Conservation (phyloP, 2,329 filamentous ascomycete genomes). For the Phaeosphaeriaceae sp. region DNA sequence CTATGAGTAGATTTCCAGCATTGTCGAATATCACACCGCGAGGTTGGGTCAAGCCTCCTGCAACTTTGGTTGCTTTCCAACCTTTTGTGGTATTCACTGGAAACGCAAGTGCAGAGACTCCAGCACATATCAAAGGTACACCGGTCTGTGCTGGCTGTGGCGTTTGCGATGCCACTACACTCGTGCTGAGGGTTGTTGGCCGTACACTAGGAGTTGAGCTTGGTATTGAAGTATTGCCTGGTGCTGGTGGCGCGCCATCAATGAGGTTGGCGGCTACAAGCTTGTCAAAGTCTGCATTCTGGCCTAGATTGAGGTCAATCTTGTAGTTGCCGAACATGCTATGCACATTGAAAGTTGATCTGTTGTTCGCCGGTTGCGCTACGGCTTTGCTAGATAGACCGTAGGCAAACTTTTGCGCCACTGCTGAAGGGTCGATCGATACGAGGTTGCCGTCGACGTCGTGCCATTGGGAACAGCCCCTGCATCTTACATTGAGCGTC, state of each 20-base stretch:
- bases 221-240: constrained; percentile 13
- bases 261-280: constrained; percentile 33
- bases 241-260: constrained; percentile 18
- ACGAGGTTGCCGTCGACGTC: constrained; percentile 32
- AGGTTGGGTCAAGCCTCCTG: constrained; percentile 48
- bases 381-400: constrained; percentile 26
- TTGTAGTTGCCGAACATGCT: constrained; percentile 35
- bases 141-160: constrained; percentile 23
- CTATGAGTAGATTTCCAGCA: constrained; percentile 50
- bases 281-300: constrained; percentile 33
- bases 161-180: constrained; percentile 10
- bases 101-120: constrained; percentile 25
- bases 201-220: constrained; percentile 14
- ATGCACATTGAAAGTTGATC: constrained; percentile 41
- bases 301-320: constrained; percentile 31
- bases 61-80: constrained; percentile 47
- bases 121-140: constrained; percentile 28
- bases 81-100: constrained; percentile 25
- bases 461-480: constrained; percentile 38
- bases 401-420: constrained; percentile 33
- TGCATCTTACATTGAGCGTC: constrained; percentile 40
- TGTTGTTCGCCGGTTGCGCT: constrained; percentile 37
- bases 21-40: constrained; percentile 50
- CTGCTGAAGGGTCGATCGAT: constrained; percentile 23
- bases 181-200: constrained; percentile 25